Evolutionary conservation across 179 eudicot species (phyloP), one percentile per base, ranked within the genome.

Genomic region (Silene noctiflora): DNA sequence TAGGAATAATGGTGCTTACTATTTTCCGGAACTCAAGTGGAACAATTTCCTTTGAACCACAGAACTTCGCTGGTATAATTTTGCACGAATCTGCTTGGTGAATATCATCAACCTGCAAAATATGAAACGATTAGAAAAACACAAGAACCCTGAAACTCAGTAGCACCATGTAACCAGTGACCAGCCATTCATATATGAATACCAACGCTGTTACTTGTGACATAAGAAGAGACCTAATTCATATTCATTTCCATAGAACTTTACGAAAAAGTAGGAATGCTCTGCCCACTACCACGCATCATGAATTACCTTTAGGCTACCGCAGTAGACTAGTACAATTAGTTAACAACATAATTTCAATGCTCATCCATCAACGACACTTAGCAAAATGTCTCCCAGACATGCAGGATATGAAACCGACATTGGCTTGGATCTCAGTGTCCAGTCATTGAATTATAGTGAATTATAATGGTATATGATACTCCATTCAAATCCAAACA

Each of bases 21-120:
- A 86, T 82, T 84, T 89, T 87, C 27, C 93, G 88, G 67, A 85
- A 78, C 80, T 89, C 86, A 74, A 95, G 91, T 0, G 91, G 90
- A 39, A 92, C 96, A 78, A 91, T 83, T 86, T 95, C 99, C 80
- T 95, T 92, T 58, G 96, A 86, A 4, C 99, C 99, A 83, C 78
- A 95, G 78, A 95, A 95, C 80, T 95, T 95, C 0, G 93, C 95
- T 13, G 99, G 99, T 73, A 89, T 91, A 25, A 95, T 84, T 86
- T 95, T 95, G 86, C 99, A 95, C 4, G 85, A 84, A 85, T 91
- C 91, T 79, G 99, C 96, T 69, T 75, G 87, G 75, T 79, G 87
- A 82, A 93, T 91, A 68, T 88, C 93, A 77, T 86, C 80, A 75
- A 88, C 94, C 97, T 95, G 90, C 74, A 69, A 73, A 73, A 59